A percentile compares a stretch with the other conserved stretches of the same genome.
Conservation (phyloP, 78 protist genomes). For the Dictyostelium capitatum region DNA sequence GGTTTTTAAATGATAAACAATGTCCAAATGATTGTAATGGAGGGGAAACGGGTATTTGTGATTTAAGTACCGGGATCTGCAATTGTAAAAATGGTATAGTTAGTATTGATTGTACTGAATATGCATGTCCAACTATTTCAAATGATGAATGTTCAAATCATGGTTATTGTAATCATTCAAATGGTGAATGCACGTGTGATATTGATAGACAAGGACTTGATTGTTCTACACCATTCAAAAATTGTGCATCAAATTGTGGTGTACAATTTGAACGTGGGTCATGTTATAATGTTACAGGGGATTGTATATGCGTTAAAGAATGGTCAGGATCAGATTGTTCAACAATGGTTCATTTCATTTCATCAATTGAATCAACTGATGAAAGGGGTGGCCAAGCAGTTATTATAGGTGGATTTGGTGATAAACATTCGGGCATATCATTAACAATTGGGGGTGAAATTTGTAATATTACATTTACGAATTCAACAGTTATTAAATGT, state of each 20-base stretch:
- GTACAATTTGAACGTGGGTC: background rate
- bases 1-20: background rate
- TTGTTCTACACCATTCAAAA: background rate
- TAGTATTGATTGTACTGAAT: too few species aligned
- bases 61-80: too few species aligned
- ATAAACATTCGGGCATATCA: background rate
- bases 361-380: background rate
- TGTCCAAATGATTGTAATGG: conserved; percentile 7
- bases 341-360: background rate
- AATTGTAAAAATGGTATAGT: too few species aligned
- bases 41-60: too few species aligned
- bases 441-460: background rate
- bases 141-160: background rate
- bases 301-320: background rate
- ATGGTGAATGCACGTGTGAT: background rate
- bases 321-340: background rate
- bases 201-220: background rate
- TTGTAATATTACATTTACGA: background rate
- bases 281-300: background rate
- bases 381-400: background rate
- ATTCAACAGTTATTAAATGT: background rate
- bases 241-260: background rate
- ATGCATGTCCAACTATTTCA: too few species aligned
- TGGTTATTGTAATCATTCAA: background rate
- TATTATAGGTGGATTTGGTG: background rate